These are phyloP conservation scores for Arxiozyma heterogenica DNA, from an alignment of 1,139 yeast genomes.

Conservation along the genomic window DNA sequence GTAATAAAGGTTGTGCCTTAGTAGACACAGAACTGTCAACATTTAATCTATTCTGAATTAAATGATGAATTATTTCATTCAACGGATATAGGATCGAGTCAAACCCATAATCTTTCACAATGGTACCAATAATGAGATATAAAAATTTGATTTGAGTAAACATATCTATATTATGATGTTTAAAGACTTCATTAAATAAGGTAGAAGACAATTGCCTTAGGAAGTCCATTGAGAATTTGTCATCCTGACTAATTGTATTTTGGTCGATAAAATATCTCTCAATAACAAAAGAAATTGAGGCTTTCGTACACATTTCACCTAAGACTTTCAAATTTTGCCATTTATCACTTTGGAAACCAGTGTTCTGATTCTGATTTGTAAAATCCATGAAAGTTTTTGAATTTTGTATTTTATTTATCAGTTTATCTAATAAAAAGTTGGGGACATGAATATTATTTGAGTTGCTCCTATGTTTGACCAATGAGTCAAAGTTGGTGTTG, in stretches of 20 bases:
- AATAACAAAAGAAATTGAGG: slow-evolving; percentile 50
- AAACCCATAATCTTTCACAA: slow-evolving; percentile 73
- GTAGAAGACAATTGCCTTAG: slow-evolving; percentile 2
- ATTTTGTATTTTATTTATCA: slow-evolving; percentile 44
- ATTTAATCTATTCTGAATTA: slow-evolving; percentile 35
- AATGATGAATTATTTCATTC: slow-evolving; percentile 57
- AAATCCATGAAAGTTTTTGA: slow-evolving; percentile 42
- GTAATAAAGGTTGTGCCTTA: slow-evolving; percentile 2
- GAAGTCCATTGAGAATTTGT: background rate
- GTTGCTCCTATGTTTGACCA: slow-evolving; percentile 10
- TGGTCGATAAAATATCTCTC: slow-evolving; percentile 40
- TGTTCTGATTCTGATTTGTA: background rate
- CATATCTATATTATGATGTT: slow-evolving; percentile 15
- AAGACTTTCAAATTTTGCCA: slow-evolving; percentile 39
- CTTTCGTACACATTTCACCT: slow-evolving; percentile 47
- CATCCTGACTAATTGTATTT: slow-evolving; percentile 26
- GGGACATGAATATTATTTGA: background rate
- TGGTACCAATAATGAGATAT: slow-evolving; percentile 55
- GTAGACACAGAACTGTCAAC: background rate
- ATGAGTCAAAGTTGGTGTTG: slow-evolving; percentile 5
- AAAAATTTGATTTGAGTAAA: slow-evolving; percentile 30
- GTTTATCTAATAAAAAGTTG: slow-evolving; percentile 25
- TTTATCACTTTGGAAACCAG: background rate
- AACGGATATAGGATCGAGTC: slow-evolving; percentile 53
- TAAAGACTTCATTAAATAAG: background rate